phyloP scores from a whole-genome alignment of 805 yeast species.

The Metschnikowia continentalis region DNA sequence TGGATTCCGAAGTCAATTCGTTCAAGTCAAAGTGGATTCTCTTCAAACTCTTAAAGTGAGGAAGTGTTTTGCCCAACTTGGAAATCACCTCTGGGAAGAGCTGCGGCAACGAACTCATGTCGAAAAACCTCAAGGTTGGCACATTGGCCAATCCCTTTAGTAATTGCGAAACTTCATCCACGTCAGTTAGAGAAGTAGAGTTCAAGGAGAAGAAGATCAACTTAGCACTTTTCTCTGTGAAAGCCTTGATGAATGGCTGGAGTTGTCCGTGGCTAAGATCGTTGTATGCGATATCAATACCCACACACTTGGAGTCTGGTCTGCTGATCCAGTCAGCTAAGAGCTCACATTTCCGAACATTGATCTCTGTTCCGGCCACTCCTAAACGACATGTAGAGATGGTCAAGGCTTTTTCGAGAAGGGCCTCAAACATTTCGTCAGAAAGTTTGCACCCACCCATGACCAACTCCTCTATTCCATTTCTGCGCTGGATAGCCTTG shows the following conservation, averaged over 20 bases:
- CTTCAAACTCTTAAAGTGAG: conserved; percentile 41
- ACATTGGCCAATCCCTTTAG: conserved; percentile 36
- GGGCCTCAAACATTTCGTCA: conserved; percentile 36
- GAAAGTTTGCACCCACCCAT: conserved; percentile 52
- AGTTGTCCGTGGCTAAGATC: conserved; percentile 46
- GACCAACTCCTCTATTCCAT: conserved; percentile 56
- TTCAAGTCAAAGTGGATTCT: conserved; percentile 54
- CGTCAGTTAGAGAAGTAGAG: conserved; percentile 44
- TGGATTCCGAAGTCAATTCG: conserved; percentile 43
- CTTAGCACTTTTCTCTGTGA: conserved; percentile 31
- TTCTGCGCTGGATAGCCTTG: conserved; percentile 37
- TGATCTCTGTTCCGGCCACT: conserved; percentile 49
- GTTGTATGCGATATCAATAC: conserved; percentile 54
- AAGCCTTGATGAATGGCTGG: conserved; percentile 42
- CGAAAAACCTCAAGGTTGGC: conserved; percentile 45
- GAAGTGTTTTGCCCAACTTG: conserved; percentile 40
- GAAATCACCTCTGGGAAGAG: conserved; percentile 50
- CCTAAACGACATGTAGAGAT: conserved; percentile 49
- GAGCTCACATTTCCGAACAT: conserved; percentile 35
- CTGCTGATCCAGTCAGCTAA: conserved; percentile 47
- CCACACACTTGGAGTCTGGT: conserved; percentile 44
- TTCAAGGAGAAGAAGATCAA: conserved; percentile 51
- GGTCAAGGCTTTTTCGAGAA: conserved; percentile 40
- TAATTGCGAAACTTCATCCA: conserved; percentile 34
- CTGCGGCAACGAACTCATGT: conserved; percentile 49